These are phyloP conservation scores for Rhizoclosmatium globosum DNA, from an alignment of 192 early-diverging fungal species.

Conservation along the genomic window DNA sequence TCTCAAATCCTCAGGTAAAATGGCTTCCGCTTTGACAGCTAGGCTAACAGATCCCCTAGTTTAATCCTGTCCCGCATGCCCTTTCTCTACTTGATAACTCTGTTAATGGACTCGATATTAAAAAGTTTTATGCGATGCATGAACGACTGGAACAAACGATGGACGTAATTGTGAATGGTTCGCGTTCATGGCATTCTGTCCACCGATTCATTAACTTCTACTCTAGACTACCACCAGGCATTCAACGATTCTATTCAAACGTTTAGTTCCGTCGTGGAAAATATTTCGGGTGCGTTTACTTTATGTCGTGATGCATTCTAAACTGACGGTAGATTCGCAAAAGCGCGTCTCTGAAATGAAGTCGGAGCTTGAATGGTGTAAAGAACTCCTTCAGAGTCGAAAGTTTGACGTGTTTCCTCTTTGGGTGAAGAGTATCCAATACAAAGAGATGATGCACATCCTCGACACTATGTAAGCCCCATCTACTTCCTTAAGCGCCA, in stretches of 20 bases:
- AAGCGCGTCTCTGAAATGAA: constrained; percentile 52
- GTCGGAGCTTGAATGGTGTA: constrained; percentile 51
- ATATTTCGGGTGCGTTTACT: constrained; percentile 53
- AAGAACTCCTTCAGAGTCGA: constrained; percentile 64
- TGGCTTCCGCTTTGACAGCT: no score
- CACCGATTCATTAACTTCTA: background rate
- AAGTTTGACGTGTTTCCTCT: constrained; percentile 67
- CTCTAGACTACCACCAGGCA: constrained; percentile 63
- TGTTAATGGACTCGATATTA: constrained; percentile 56
- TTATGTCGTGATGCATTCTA: background rate
- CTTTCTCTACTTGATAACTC: constrained; percentile 62
- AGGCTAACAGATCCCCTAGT: constrained; percentile 38
- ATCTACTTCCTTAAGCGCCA: constrained; percentile 1
- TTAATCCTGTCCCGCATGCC: constrained; percentile 65
- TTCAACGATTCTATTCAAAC: constrained; percentile 68
- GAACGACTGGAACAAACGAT: constrained; percentile 59
- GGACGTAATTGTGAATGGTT: constrained; percentile 69
- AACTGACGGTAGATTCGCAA: constrained; percentile 45
- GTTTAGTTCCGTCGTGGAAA: constrained; percentile 64
- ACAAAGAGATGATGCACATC: constrained; percentile 67
- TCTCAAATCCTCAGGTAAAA: constrained; percentile 54
- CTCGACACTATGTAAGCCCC: constrained; percentile 56
- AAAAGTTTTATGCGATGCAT: constrained; percentile 54
- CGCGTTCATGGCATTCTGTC: background rate
- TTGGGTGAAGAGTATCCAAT: constrained; percentile 67